phyloP scores from a whole-genome alignment of 345 rosid species.

The Acer negundo region DNA sequence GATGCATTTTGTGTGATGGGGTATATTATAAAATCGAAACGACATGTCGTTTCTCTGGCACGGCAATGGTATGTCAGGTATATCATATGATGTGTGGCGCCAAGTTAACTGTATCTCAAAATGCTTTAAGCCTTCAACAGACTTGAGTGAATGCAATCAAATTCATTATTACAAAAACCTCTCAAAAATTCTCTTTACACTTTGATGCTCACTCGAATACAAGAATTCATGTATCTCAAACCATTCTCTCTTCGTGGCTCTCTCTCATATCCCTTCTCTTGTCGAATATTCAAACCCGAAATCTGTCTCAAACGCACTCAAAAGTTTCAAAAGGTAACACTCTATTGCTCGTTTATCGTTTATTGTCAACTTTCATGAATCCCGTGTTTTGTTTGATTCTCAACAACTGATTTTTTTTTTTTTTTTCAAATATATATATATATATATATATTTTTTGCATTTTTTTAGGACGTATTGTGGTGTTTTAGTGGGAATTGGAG shows the following conservation, averaged over 20 bases:
- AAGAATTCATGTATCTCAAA: slow-evolving; percentile 36
- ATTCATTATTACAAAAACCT: background rate
- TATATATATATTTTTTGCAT: no score
- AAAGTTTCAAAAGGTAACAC: slow-evolving; percentile 31
- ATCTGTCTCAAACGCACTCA: slow-evolving; percentile 20
- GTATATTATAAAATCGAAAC: background rate
- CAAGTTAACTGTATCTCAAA: background rate
- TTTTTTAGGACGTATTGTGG: slow-evolving; percentile 22
- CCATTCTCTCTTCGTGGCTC: slow-evolving; percentile 33
- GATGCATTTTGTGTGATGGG: no score
- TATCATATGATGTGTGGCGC: background rate
- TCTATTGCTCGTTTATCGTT: background rate
- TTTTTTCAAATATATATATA: no score
- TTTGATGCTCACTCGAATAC: slow-evolving; percentile 10
- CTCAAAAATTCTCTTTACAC: slow-evolving; percentile 5
- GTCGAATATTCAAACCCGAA: slow-evolving; percentile 19
- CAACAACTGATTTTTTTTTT: background rate
- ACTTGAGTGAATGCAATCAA: background rate
- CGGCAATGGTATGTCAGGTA: background rate
- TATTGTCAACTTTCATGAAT: background rate
- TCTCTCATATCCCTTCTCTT: slow-evolving; percentile 31
- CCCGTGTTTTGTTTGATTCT: background rate
- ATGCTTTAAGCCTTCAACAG: background rate
- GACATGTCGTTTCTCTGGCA: background rate
- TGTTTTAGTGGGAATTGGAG: slow-evolving; percentile 33